A percentile compares a stretch with the other conserved stretches of the same genome.
phyloP scores from a whole-genome alignment of 2,329 filamentous ascomycete species.

The Exserohilum rostratum region DNA sequence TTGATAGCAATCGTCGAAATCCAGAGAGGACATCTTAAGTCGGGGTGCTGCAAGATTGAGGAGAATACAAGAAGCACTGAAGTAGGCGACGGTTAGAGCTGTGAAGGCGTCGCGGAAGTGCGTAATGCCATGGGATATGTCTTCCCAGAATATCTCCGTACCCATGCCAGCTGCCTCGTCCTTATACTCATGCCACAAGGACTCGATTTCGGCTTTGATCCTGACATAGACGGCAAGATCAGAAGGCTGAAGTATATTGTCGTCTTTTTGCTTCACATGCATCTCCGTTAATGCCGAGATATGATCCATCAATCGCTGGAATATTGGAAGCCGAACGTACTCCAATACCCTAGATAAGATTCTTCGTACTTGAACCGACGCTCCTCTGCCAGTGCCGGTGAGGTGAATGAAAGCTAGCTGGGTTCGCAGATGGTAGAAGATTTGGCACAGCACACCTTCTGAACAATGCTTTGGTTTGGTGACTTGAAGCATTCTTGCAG shows the following conservation, averaged over 20 bases:
- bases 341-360: constrained; percentile 28
- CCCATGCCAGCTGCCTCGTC: constrained; percentile 7
- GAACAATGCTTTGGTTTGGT: constrained; percentile 34
- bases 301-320: constrained; percentile 34
- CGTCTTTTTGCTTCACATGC: constrained; percentile 11
- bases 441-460: constrained; percentile 36
- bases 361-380: constrained; percentile 13
- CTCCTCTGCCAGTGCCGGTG: constrained; percentile 8
- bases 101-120: constrained; percentile 33
- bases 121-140: not conserved
- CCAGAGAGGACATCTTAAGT: constrained; percentile 6
- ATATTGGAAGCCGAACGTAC: constrained; percentile 30
- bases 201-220: constrained; percentile 20
- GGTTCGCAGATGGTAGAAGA: constrained; percentile 41
- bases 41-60: constrained; percentile 20
- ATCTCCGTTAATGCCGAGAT: constrained; percentile 27
- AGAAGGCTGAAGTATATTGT: not conserved
- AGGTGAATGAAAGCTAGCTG: constrained; percentile 34
- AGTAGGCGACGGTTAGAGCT: constrained; percentile 33
- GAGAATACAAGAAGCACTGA: constrained; percentile 27
- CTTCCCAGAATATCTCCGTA: constrained; percentile 10
- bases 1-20: constrained; percentile 21
- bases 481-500: constrained; percentile 35
- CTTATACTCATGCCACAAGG: constrained; percentile 30
- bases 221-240: not conserved